Percentiles rank a stretch among this genome's conserved stretches.
Conservation (phyloP, 139 green algal species). For the Spirogloea muscicola region DNA sequence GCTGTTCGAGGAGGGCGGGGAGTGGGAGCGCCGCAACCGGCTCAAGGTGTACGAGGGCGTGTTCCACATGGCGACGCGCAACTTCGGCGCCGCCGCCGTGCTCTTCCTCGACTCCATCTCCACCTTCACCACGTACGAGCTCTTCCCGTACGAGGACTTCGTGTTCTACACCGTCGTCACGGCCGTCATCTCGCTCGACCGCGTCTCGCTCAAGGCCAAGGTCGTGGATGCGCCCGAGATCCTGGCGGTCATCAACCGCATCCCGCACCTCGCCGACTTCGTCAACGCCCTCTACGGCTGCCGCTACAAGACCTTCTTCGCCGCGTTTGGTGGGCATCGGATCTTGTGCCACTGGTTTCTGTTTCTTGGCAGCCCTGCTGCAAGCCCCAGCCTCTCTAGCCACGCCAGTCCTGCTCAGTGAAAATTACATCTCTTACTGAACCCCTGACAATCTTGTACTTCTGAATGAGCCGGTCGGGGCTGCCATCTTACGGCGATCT, state of each 20-base stretch:
- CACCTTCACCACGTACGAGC: slow-evolving; percentile 94
- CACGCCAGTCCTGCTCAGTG: too few species aligned
- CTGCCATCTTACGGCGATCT: background rate
- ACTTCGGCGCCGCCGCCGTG: slow-evolving; percentile 78
- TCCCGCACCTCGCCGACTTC: slow-evolving; percentile 72
- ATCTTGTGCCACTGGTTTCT: too few species aligned
- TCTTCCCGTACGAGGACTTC: slow-evolving; percentile 82
- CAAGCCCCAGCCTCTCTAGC: too few species aligned
- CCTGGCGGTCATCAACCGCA: slow-evolving; percentile 79
- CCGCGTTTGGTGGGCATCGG: slow-evolving; percentile 50
- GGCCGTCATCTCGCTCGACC: slow-evolving; percentile 68
- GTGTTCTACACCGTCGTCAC: slow-evolving; percentile 90
- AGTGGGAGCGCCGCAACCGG: slow-evolving; percentile 99
- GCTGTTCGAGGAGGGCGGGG: slow-evolving; percentile 80
- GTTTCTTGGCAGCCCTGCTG: too few species aligned
- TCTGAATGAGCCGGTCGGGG: background rate
- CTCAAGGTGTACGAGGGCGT: slow-evolving; percentile 98
- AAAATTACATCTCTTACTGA: background rate
- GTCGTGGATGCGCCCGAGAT: slow-evolving; percentile 91
- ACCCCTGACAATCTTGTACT: background rate
- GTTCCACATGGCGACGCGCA: slow-evolving; percentile 73
- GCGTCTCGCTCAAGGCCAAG: slow-evolving; percentile 58
- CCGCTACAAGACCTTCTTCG: slow-evolving; percentile 88
- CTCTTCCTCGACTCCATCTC: slow-evolving; percentile 91
- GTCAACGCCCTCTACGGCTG: slow-evolving; percentile 86